phyloP scores from a whole-genome alignment of 2,329 filamentous ascomycete species.

The Verticillium isaacii region DNA sequence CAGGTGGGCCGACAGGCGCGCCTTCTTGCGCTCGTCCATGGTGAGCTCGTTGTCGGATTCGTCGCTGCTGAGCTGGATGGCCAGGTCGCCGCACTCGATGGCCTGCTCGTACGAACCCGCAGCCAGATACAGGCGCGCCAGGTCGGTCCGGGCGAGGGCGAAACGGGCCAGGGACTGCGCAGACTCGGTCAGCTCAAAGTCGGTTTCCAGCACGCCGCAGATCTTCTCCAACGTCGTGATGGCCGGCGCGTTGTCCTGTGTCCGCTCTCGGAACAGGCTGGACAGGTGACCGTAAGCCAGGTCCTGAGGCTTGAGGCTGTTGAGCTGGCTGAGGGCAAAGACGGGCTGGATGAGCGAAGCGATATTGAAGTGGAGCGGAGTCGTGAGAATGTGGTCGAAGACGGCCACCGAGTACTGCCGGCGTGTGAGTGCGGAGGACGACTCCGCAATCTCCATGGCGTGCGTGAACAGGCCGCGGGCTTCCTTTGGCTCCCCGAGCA shows the following conservation, averaged over 20 bases:
- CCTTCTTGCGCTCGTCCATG: constrained; percentile 59
- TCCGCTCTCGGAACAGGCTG: constrained; percentile 77
- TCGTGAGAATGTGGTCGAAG: constrained; percentile 73
- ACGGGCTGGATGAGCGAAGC: constrained; percentile 76
- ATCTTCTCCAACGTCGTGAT: constrained; percentile 60
- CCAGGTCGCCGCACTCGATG: constrained; percentile 73
- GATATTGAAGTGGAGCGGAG: constrained; percentile 43
- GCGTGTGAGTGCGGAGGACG: constrained; percentile 67
- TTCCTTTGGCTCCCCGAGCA: constrained; percentile 70
- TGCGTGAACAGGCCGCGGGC: constrained; percentile 85
- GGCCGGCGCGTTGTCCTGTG: constrained; percentile 61
- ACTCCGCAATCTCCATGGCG: constrained; percentile 86
- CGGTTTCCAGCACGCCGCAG: constrained; percentile 66
- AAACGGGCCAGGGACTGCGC: constrained; percentile 67
- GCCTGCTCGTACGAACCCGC: constrained; percentile 61
- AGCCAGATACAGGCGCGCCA: constrained; percentile 79
- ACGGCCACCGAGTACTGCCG: constrained; percentile 74
- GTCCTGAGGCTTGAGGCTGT: constrained; percentile 65
- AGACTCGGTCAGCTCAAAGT: constrained; percentile 83
- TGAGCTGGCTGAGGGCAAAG: constrained; percentile 81
- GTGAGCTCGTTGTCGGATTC: constrained; percentile 63
- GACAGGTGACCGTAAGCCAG: constrained; percentile 71
- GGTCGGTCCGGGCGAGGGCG: constrained; percentile 78
- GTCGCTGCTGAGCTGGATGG: constrained; percentile 72
- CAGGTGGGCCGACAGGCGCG: constrained; percentile 78